Percentiles rank a stretch among this genome's conserved stretches.
Conservation (phyloP, 805 yeast genomes). For the Kregervanrija delftensis region DNA sequence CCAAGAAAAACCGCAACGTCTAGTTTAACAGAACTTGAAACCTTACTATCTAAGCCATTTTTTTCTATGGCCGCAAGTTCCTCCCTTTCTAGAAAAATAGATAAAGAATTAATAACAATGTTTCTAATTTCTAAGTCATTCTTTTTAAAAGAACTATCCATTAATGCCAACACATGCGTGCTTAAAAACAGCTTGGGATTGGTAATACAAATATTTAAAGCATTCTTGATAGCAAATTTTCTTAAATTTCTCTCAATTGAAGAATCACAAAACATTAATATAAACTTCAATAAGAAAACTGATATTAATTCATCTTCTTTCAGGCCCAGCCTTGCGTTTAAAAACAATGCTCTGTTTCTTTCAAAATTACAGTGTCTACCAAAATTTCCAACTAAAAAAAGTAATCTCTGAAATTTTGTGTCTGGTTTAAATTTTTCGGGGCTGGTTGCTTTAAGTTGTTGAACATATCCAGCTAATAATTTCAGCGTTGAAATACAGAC, state of each 20-base stretch:
- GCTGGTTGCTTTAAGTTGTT: conserved; percentile 9
- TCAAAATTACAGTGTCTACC: conserved; percentile 67
- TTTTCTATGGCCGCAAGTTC: conserved; percentile 38
- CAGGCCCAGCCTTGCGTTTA: conserved; percentile 33
- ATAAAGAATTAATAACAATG: conserved; percentile 49
- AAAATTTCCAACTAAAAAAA: conserved; percentile 62
- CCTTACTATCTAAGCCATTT: conserved; percentile 32
- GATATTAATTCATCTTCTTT: conserved; percentile 47
- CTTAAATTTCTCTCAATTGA: conserved; percentile 29
- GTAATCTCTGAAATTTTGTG: conserved; percentile 44
- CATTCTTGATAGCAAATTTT: conserved; percentile 47
- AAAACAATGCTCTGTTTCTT: conserved; percentile 32
- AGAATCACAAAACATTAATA: conserved; percentile 45
- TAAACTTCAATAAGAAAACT: conserved; percentile 50
- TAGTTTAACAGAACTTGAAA: conserved; percentile 28
- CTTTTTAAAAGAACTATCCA: conserved; percentile 42
- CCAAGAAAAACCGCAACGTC: conserved; percentile 54
- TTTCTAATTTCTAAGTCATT: conserved; percentile 37
- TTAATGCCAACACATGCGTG: conserved; percentile 41
- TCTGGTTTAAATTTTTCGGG: conserved; percentile 26
- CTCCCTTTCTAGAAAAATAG: conserved; percentile 51
- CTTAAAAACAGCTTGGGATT: conserved; percentile 64
- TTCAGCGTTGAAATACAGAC: conserved; percentile 60
- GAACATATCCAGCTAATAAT: conserved; percentile 41
- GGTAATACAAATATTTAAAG: conserved; percentile 51